These are phyloP conservation scores for Colletotrichum simmondsii DNA, from an alignment of 2,329 filamentous ascomycete genomes.

Conservation along the genomic window DNA sequence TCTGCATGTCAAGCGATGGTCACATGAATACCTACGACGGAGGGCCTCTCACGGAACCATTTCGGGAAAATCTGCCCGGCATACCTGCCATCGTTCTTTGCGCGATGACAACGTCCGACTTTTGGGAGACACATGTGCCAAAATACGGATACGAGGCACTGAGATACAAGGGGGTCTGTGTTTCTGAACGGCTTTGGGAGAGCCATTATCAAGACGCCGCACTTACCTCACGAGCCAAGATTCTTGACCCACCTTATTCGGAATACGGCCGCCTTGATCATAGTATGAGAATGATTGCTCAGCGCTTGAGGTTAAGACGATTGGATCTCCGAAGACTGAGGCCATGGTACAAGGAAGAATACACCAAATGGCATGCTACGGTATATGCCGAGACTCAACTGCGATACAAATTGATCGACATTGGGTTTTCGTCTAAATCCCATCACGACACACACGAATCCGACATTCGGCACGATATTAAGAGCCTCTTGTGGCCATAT, in stretches of 20 bases:
- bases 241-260: background rate
- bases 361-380: conserved; percentile 2
- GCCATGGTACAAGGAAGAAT: conserved; percentile 1
- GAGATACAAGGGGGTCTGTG: background rate
- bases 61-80: background rate
- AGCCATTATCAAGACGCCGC: background rate
- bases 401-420: background rate
- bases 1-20: background rate
- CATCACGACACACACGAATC: background rate
- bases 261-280: background rate
- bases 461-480: background rate
- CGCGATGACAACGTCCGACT: background rate
- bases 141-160: conserved; percentile 6
- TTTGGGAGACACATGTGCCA: background rate
- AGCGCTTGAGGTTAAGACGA: background rate
- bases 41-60: conserved; percentile 2
- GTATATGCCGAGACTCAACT: background rate
- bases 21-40: background rate
- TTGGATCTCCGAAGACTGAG: background rate
- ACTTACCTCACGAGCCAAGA: background rate
- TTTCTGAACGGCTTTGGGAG: background rate
- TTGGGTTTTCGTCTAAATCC: fast-evolving
- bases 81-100: background rate
- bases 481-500: background rate
- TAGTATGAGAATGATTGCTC: background rate